Conservation (phyloP, 176 grass and related monocot genomes). For the Tillandsia fasciculata region DNA sequence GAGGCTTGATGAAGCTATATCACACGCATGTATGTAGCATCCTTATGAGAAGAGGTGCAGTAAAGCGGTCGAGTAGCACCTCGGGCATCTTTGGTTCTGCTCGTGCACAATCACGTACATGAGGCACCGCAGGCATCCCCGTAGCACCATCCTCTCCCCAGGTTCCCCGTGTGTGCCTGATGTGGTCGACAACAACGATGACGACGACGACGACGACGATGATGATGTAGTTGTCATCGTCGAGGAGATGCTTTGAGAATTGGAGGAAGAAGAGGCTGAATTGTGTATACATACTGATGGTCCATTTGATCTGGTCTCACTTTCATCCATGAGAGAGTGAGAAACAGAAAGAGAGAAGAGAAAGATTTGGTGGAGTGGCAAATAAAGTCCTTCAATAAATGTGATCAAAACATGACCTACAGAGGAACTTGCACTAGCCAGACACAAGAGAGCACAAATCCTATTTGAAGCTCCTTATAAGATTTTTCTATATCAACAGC, state of each 20-base stretch:
- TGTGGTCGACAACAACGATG: not conserved
- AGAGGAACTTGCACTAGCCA: not conserved
- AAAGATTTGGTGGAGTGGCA: not conserved
- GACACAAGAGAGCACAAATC: too few relatives aligned
- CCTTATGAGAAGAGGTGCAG: not conserved
- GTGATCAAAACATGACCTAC: not conserved
- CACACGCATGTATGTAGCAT: too few relatives aligned
- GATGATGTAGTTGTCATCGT: not conserved
- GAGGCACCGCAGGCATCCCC: conserved; percentile 4
- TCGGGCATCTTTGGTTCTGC: not conserved
- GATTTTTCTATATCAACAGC: too few relatives aligned
- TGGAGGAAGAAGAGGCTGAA: not conserved
- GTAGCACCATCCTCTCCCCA: not conserved
- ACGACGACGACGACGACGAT: not conserved
- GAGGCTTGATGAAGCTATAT: too few relatives aligned
- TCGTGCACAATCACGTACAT: not conserved
- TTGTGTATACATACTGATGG: not conserved
- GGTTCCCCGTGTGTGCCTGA: not conserved
- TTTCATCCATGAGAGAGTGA: not conserved
- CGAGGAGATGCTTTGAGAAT: not conserved
- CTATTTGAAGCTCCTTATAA: too few relatives aligned
- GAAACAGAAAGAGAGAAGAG: not conserved
- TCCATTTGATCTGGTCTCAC: not conserved
- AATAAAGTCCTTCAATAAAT: not conserved
- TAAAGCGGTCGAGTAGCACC: not conserved